These are phyloP conservation scores for Boletus tylopilopsis DNA, from an alignment of 768 basidiomycete species.

Conservation along the genomic window DNA sequence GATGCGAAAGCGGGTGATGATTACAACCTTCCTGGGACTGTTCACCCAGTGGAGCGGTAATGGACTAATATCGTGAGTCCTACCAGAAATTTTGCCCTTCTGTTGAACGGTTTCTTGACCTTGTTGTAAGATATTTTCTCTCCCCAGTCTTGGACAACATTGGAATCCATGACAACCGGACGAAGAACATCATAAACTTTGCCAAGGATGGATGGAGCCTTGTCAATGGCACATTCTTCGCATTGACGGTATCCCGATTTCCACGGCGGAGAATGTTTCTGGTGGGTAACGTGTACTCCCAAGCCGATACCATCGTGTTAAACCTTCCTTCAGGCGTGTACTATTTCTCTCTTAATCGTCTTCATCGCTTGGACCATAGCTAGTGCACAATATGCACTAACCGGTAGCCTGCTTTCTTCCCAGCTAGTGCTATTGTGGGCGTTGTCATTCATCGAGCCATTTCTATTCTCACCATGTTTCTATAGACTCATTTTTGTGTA, in stretches of 20 bases:
- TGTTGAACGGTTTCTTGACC: not conserved
- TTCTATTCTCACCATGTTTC: not conserved
- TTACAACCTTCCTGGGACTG: constrained; percentile 9
- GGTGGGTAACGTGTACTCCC: not conserved
- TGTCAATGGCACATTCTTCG: not conserved
- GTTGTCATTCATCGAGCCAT: not conserved
- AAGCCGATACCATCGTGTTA: not conserved
- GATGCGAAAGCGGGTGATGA: constrained; percentile 16
- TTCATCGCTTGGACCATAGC: constrained; percentile 17
- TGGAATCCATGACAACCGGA: constrained; percentile 14
- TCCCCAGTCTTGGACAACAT: constrained; percentile 10
- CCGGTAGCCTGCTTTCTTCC: constrained; percentile 3
- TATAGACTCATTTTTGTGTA: constrained; percentile 10
- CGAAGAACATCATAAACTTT: constrained; percentile 14
- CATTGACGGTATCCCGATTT: constrained; percentile 4
- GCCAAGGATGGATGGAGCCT: constrained; percentile 4
- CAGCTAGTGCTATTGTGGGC: constrained; percentile 10
- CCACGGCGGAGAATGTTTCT: constrained; percentile 9
- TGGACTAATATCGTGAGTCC: constrained; percentile 9
- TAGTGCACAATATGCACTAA: constrained; percentile 9
- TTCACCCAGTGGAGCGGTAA: constrained; percentile 10
- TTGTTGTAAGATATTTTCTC: constrained; percentile 8
- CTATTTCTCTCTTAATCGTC: constrained; percentile 13
- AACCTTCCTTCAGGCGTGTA: not conserved
- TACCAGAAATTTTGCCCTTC: too few species aligned